Evolutionary conservation across 768 basidiomycete species (phyloP).

Genomic region (Lentinula guzmanii): DNA sequence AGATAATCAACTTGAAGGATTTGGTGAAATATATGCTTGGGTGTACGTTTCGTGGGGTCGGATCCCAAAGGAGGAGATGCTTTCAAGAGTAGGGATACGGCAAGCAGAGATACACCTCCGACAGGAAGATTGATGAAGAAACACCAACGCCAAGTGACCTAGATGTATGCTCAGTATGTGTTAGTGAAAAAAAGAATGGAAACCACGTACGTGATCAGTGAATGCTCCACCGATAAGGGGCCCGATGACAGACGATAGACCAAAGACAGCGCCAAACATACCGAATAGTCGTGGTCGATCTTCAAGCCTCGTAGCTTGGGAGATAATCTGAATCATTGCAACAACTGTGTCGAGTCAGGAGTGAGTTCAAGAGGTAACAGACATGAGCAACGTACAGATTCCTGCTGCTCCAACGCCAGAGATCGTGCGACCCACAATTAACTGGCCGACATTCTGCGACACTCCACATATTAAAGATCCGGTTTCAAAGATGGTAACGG

Average conservation of each 20-base stretch:
- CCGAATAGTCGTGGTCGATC: conserved; percentile 29
- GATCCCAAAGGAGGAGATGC: conserved; percentile 11
- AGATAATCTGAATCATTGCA: conserved; percentile 10
- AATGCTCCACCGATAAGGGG: conserved; percentile 23
- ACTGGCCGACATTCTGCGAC: conserved; percentile 14
- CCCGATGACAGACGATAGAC: conserved; percentile 14
- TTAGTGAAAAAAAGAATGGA: too few relatives aligned
- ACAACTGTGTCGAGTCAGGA: not conserved
- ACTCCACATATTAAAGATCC: conserved; percentile 36
- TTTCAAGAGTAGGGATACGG: conserved; percentile 9
- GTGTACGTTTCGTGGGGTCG: conserved; percentile 8
- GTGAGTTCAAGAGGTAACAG: not conserved
- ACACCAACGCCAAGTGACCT: conserved; percentile 6
- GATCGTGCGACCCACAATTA: conserved; percentile 36
- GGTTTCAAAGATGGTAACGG: conserved; percentile 30
- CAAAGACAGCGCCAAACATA: conserved; percentile 24
- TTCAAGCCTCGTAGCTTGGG: conserved; percentile 20
- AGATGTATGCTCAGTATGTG: not conserved
- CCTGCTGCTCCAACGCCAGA: conserved; percentile 38
- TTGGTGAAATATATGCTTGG: conserved; percentile 9
- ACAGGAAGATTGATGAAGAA: conserved; percentile 15
- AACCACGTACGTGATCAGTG: conserved; percentile 13
- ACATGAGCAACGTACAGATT: not conserved
- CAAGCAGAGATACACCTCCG: conserved; percentile 11
- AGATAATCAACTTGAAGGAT: conserved; percentile 26